Base-by-base conservation (phyloP, 257 asterid species). In the Solanum piurae region DNA sequence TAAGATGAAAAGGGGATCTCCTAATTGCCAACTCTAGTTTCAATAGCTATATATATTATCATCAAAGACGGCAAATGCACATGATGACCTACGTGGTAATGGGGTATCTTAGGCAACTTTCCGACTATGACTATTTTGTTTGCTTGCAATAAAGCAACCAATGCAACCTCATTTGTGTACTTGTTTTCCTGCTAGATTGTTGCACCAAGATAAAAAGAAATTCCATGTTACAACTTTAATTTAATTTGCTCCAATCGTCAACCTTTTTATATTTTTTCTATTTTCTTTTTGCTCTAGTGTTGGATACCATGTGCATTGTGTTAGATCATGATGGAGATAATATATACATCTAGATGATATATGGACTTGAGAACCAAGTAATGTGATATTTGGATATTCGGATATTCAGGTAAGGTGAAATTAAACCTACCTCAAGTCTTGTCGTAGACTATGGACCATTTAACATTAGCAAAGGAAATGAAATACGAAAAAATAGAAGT, bases 51-150 rank as follows among this genome's bases (percentile, higher is more conserved):
- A 80, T 77, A 40, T 77, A 80, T 29, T 46, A 80, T 80, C 68
- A 80, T 29, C 33, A 68, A 60, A 85, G 80, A 66, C 66, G 66
- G 85, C 82, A 85, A 85, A 85, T 68, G 87, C 87, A 85, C 87
- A 85, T 85, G 87, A 40, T 66, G 21, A 68, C 42, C 79, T 66
- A 85, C 82, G 87, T 85, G 80, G 12, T 12, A 27, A 85, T 85
- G 87, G 79, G 80, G 87, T 37, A 74, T 66, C 66, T 20, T 23
- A 64, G 34, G 23, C 42, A 42, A 44, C 79, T 42, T 85, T 85
- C 69, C 80, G 23, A 66, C 87, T 66, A 38, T 66, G 60, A 31
- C 87, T 14, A 64, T 40, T 68, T 71, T 85, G 87, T 85, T 85
- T 85, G 36, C 3, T 85, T 60, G 66, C 82, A 20, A 85, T 21